Conservation (phyloP, 2,329 filamentous ascomycete species). For the Alternaria triticina region DNA sequence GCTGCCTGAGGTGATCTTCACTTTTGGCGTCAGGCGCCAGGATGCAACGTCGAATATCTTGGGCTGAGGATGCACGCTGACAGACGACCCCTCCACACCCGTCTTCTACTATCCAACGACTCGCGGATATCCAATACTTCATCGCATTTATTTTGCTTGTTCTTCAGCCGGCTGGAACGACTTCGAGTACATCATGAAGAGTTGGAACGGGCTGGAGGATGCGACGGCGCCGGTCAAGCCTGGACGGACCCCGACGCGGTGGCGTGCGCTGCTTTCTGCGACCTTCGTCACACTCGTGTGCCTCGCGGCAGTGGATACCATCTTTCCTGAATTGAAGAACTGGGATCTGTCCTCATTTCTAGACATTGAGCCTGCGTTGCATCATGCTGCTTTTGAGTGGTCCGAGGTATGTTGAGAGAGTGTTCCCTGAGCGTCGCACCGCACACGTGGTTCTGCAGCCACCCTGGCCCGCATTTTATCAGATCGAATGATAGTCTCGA, state of each 20-base stretch:
- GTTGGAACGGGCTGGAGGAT: conserved; percentile 18
- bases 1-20: conserved; percentile 8
- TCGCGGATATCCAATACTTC: conserved; percentile 6
- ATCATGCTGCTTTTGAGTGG: conserved; percentile 22
- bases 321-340: conserved; percentile 21
- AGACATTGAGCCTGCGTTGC: neutral
- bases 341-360: conserved; percentile 7
- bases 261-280: conserved; percentile 15
- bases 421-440: conserved; percentile 3
- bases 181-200: conserved; percentile 28
- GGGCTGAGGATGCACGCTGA: conserved; percentile 1
- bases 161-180: neutral
- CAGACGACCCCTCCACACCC: conserved; percentile 9
- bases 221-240: conserved; percentile 12
- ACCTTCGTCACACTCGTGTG: conserved; percentile 24
- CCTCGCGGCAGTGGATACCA: conserved; percentile 24
- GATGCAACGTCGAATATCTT: neutral
- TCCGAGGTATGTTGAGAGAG: conserved; percentile 28
- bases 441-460: conserved; percentile 7
- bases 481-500: neutral
- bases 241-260: conserved; percentile 15
- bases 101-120: neutral
- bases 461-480: conserved; percentile 9
- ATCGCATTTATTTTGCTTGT: conserved; percentile 1
- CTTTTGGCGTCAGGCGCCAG: neutral